Evolutionary conservation across 352 stramenopile species (phyloP), one percentile per base, ranked within the genome.

Genomic region (Poterioochromonas sp.): DNA sequence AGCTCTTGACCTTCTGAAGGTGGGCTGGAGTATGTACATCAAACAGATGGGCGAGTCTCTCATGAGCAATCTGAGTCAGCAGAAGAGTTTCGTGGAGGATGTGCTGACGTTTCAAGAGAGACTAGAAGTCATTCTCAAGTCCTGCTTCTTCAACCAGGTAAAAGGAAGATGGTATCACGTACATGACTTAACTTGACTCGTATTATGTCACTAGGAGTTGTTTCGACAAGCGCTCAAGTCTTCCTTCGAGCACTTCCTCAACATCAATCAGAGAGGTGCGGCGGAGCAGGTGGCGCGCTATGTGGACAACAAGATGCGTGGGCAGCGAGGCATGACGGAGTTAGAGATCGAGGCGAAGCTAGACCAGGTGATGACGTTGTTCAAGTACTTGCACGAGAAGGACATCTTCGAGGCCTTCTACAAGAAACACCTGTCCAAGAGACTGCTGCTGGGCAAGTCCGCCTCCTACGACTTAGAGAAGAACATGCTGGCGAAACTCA

Each of bases 321-420:
- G 82, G n/a, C 76, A 85, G 77, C 85, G 86, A 65, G 83, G 83
- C 1, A 49, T 83, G 64, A 79, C 76, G 32, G 83, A 86, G 37
- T 85, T 85, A 18, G 90, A 96, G 76, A 86, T 95, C 0, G 92
- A 97, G 79, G 84, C 73, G 39, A 80, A 94, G 15, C 79, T 97
- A 62, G 91, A 95, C 53, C 87, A 91, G 44, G 89, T 97, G 49
- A 58, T 76, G 82, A 83, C 93, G 15, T 88, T 98, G 49, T 98
- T 98, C 83, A 81, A 85, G 63, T 96, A 97, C 83, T 87, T 97
- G 53, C 91, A 97, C 79, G 93, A 90, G 76, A 99, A 99, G 80
- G 95, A 98, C 83, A 91, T 98, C 37, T 99, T 99, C 82, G 91
- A 99, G 80, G 94, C 92, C 20, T 98, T 98, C 80, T 99, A 98